phyloP scores from a whole-genome alignment of 495 filamentous ascomycete species.

The Penicillium verhagenii region DNA sequence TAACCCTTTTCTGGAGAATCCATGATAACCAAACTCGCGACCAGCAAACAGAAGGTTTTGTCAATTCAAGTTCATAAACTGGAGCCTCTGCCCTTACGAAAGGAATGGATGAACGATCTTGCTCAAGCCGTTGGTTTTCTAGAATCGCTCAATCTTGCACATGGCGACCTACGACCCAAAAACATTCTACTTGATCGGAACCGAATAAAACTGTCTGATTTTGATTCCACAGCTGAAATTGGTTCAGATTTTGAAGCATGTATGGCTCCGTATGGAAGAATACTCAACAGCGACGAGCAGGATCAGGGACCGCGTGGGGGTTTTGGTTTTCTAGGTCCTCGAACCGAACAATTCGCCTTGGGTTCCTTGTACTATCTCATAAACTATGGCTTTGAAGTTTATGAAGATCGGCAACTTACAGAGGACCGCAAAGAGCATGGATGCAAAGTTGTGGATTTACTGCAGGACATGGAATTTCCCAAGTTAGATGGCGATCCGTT shows the following conservation, averaged over 20 bases:
- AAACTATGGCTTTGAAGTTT: slow-evolving; percentile 42
- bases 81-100: slow-evolving; percentile 32
- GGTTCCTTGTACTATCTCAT: slow-evolving; percentile 40
- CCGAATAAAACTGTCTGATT: slow-evolving; percentile 30
- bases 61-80: slow-evolving; percentile 31
- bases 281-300: slow-evolving; percentile 25
- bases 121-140: slow-evolving; percentile 38
- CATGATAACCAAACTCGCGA: slow-evolving; percentile 10
- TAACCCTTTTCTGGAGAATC: slow-evolving; percentile 6
- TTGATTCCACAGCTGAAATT: slow-evolving; percentile 30
- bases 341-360: slow-evolving; percentile 40
- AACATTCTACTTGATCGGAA: slow-evolving; percentile 31
- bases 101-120: slow-evolving; percentile 42
- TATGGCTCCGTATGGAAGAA: slow-evolving; percentile 25
- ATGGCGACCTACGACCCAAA: slow-evolving; percentile 35
- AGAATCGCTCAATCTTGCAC: slow-evolving; percentile 38
- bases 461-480: slow-evolving; percentile 38
- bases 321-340: slow-evolving; percentile 29
- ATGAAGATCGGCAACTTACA: slow-evolving; percentile 31
- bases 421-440: slow-evolving; percentile 37
- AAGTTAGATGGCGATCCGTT: slow-evolving; percentile 29
- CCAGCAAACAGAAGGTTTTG: slow-evolving; percentile 19
- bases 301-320: slow-evolving; percentile 26
- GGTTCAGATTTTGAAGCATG: slow-evolving; percentile 28
- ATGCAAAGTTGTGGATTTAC: slow-evolving; percentile 30